These are phyloP conservation scores for Fraxinus excelsior DNA, from an alignment of 257 asterid genomes.

Conservation along the genomic window DNA sequence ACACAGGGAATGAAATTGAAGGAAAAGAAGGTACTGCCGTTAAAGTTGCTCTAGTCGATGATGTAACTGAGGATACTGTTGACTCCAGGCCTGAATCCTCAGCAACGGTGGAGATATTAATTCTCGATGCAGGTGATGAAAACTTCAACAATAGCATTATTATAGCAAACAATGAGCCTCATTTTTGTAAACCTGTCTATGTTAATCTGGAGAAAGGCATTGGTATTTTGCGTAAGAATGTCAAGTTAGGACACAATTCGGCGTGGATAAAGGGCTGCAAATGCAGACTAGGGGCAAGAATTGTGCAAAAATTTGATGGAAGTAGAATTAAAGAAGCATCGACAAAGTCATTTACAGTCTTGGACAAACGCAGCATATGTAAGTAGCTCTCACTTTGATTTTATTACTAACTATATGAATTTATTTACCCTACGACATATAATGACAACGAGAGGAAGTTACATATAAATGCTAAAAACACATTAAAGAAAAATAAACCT, in stretches of 20 bases:
- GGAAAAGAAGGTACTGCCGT: constrained; percentile 32
- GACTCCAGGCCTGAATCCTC: constrained; percentile 40
- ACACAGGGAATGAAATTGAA: constrained; percentile 40
- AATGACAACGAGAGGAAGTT: too few species aligned
- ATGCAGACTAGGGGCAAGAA: constrained; percentile 58
- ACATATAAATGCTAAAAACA: too few species aligned
- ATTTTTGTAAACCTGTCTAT: constrained; percentile 32
- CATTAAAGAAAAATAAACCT: background rate
- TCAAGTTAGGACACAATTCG: constrained; percentile 38
- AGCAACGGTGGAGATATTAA: constrained; percentile 41
- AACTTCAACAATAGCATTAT: constrained; percentile 33
- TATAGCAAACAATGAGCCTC: constrained; percentile 39
- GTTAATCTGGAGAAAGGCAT: constrained; percentile 37
- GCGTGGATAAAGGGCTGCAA: constrained; percentile 33
- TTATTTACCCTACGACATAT: too few species aligned
- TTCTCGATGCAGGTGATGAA: constrained; percentile 17
- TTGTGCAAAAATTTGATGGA: constrained; percentile 30
- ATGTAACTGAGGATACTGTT: constrained; percentile 23
- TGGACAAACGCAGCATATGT: constrained; percentile 44
- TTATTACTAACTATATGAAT: background rate
- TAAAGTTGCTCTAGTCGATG: constrained; percentile 39
- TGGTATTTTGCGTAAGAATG: constrained; percentile 21
- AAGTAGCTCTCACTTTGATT: constrained; percentile 22
- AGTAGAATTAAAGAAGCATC: constrained; percentile 38
- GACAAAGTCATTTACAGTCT: constrained; percentile 43